phyloP scores from a whole-genome alignment of 306 rosid species.

The Clitoria ternatea region DNA sequence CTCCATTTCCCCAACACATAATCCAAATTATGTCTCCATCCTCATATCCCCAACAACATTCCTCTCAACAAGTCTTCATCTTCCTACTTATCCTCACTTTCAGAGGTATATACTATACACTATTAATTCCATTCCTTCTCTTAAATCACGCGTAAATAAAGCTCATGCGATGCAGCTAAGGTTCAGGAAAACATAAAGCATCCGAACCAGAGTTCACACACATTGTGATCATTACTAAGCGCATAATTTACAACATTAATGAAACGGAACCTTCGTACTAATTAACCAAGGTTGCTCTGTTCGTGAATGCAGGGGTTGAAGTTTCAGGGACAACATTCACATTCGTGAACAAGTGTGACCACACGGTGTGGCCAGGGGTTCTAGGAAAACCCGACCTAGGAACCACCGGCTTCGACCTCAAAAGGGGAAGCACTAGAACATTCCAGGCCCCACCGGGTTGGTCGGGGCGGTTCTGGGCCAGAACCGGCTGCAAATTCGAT shows the following conservation, averaged over 20 bases:
- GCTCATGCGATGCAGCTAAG: too few species aligned
- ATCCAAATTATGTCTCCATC: slow-evolving; percentile 21
- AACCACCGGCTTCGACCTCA: slow-evolving; percentile 74
- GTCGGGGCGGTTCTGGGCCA: slow-evolving; percentile 93
- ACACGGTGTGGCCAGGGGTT: slow-evolving; percentile 88
- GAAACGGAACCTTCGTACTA: too few species aligned
- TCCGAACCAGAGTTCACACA: too few species aligned
- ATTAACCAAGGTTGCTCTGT: neutral
- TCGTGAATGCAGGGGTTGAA: slow-evolving; percentile 33
- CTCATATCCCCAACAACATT: slow-evolving; percentile 25
- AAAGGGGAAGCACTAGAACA: slow-evolving; percentile 38
- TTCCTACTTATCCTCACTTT: slow-evolving; percentile 31
- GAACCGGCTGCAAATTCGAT: slow-evolving; percentile 69
- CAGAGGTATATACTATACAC: slow-evolving; percentile 41
- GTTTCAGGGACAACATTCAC: slow-evolving; percentile 66
- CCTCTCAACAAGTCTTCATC: slow-evolving; percentile 12
- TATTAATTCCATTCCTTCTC: too few species aligned
- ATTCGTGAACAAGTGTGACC: slow-evolving; percentile 73
- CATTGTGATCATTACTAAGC: too few species aligned
- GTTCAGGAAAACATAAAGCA: too few species aligned
- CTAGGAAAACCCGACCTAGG: slow-evolving; percentile 68
- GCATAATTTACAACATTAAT: too few species aligned
- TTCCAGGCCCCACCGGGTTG: slow-evolving; percentile 69
- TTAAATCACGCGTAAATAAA: too few species aligned
- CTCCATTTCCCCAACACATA: neutral